Conservation (phyloP, 768 basidiomycete genomes). For the Tulasnella calospora region DNA sequence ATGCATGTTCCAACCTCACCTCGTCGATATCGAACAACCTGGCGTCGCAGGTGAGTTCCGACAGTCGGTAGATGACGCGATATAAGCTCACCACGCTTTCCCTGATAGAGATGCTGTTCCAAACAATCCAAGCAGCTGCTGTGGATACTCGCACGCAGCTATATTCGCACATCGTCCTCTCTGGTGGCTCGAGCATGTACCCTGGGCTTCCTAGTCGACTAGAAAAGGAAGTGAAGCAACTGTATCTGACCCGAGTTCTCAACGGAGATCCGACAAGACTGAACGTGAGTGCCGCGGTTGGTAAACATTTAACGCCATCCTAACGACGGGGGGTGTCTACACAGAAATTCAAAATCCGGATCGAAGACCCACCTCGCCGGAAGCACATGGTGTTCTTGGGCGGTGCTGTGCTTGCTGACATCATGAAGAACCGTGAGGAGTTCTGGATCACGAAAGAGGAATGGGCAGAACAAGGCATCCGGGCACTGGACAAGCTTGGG, state of each 20-base stretch:
- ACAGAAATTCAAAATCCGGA: slow-evolving; percentile 99
- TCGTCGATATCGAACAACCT: slow-evolving; percentile 94
- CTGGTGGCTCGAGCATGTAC: slow-evolving; percentile 98
- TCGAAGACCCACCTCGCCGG: slow-evolving; percentile 95
- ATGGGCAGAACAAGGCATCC: slow-evolving; percentile 86
- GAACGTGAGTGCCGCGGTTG: slow-evolving; percentile 57
- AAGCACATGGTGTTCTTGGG: slow-evolving; percentile 99
- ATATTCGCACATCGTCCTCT: slow-evolving; percentile 97
- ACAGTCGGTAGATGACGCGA: not conserved
- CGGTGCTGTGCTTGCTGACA: slow-evolving; percentile 96
- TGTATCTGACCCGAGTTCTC: slow-evolving; percentile 90
- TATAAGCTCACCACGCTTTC: not conserved
- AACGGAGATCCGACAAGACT: slow-evolving; percentile 75
- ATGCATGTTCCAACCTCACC: slow-evolving; percentile 99
- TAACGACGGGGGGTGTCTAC: not conserved
- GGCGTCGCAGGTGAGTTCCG: slow-evolving; percentile 75
- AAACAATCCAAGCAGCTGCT: slow-evolving; percentile 87
- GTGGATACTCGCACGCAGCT: slow-evolving; percentile 85
- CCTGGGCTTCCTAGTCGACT: slow-evolving; percentile 93
- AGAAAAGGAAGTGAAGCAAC: slow-evolving; percentile 99
- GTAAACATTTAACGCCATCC: not conserved
- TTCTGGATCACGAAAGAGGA: slow-evolving; percentile 96
- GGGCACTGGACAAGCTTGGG: slow-evolving; percentile 80
- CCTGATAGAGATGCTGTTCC: slow-evolving; percentile 82
- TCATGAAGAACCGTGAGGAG: slow-evolving; percentile 91